These are phyloP conservation scores for Trichosporon sp. DNA, from an alignment of 1,284 basidiomycete genomes.

Conservation along the genomic window DNA sequence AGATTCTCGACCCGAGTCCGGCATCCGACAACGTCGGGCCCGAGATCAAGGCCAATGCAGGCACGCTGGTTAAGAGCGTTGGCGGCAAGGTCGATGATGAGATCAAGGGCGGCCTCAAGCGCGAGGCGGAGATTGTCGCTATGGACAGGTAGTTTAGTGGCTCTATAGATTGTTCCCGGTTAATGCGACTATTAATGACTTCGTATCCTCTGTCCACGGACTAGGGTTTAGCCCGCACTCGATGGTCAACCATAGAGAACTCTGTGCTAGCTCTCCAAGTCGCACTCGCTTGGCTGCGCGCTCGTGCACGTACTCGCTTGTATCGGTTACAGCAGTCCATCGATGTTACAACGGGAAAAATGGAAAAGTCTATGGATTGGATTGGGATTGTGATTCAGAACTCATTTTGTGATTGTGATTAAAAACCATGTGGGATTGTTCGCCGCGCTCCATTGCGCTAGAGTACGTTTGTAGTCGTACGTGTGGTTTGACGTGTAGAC, in stretches of 20 bases:
- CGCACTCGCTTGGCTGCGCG: background rate
- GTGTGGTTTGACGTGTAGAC: too few relatives aligned
- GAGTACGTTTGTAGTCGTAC: too few relatives aligned
- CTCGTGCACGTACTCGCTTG: background rate
- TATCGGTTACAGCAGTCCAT: background rate
- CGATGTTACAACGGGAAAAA: background rate
- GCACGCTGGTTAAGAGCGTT: slow-evolving; percentile 20
- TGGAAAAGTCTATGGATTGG: background rate
- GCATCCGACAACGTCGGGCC: background rate
- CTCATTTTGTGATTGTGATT: too few relatives aligned
- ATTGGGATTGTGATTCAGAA: too few relatives aligned
- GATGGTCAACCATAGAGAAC: too few relatives aligned
- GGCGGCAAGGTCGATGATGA: background rate
- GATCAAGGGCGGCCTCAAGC: background rate
- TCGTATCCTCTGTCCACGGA: too few relatives aligned
- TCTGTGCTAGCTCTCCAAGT: too few relatives aligned
- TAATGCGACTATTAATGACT: too few relatives aligned
- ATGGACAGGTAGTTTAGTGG: slow-evolving; percentile 2
- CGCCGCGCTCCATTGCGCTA: too few relatives aligned
- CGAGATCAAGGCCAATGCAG: slow-evolving; percentile 28
- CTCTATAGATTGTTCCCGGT: too few relatives aligned
- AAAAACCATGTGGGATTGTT: too few relatives aligned
- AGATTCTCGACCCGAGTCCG: slow-evolving; percentile 21
- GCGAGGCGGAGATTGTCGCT: background rate
- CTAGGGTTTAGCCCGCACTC: too few relatives aligned